Percentiles rank a stretch among this genome's conserved stretches.
phyloP scores from a whole-genome alignment of 306 rosid species.

The Mucuna pruriens region DNA sequence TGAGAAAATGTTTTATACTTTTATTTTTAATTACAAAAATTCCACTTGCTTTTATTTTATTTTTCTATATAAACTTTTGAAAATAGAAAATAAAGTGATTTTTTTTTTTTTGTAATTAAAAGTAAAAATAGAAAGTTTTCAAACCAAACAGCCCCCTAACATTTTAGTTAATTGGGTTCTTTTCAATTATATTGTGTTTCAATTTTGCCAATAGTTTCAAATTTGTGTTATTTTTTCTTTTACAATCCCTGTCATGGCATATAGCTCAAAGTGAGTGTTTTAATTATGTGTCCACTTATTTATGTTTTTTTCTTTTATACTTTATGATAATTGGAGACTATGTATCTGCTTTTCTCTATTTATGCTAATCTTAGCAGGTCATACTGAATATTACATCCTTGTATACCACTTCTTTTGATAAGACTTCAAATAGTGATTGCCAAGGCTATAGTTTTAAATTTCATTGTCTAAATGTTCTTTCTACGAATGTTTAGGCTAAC shows the following conservation, averaged over 20 bases:
- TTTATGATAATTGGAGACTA: constrained; percentile 10
- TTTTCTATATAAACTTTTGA: not conserved
- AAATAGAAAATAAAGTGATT: not conserved
- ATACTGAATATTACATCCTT: not conserved
- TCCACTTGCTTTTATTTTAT: not conserved
- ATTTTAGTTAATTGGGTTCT: not conserved
- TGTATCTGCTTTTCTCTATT: not conserved
- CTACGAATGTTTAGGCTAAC: not conserved
- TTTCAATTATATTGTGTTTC: not conserved
- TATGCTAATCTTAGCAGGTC: not conserved
- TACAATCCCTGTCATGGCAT: not conserved
- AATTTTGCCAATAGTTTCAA: not conserved
- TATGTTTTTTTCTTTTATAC: not conserved
- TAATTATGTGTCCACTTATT: not conserved
- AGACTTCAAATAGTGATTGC: not conserved
- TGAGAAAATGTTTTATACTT: not conserved
- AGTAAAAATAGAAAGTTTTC: not conserved
- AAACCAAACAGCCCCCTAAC: not conserved
- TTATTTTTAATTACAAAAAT: not conserved
- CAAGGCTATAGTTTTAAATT: not conserved
- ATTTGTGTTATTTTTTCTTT: not conserved
- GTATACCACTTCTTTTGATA: not conserved
- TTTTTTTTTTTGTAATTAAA: not conserved
- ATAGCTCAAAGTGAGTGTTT: not conserved
- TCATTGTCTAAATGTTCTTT: not conserved